A percentile compares a stretch with the other conserved stretches of the same genome.
Conservation (phyloP, 2,329 filamentous ascomycete species). For the Exophiala sideris region DNA sequence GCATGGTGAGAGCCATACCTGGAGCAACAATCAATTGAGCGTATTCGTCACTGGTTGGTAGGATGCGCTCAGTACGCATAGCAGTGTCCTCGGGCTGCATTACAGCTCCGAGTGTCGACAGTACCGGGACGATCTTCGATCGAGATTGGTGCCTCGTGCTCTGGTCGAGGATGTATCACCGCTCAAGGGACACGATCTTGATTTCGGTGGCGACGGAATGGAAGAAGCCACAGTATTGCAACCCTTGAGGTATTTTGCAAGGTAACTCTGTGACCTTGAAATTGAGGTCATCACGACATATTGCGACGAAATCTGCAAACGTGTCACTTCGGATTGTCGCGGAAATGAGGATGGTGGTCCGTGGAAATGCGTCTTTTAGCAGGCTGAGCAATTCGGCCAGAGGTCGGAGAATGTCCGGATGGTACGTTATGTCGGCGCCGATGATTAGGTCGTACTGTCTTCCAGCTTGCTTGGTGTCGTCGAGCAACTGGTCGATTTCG, state of each 20-base stretch:
- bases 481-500: slow-evolving; percentile 19
- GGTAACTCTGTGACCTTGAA: slow-evolving; percentile 39
- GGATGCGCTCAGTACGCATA: no score
- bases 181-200: slow-evolving; percentile 21
- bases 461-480: slow-evolving; percentile 2
- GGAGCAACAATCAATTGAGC: no score
- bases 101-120: no score
- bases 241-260: slow-evolving; percentile 42
- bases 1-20: no score
- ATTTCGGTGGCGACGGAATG: slow-evolving; percentile 32
- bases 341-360: slow-evolving; percentile 53
- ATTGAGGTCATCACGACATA: slow-evolving; percentile 44
- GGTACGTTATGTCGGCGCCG: slow-evolving; percentile 29
- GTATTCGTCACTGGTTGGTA: no score
- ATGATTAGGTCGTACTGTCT: slow-evolving; percentile 20
- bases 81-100: no score
- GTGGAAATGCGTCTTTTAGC: slow-evolving; percentile 18
- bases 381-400: slow-evolving; percentile 21
- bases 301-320: slow-evolving; percentile 56
- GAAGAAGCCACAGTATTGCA: slow-evolving; percentile 48
- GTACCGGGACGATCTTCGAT: no score
- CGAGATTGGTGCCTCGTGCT: no score
- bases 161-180: slow-evolving; percentile 1
- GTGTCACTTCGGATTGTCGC: slow-evolving; percentile 63
- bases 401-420: slow-evolving; percentile 25